A percentile compares a stretch with the other conserved stretches of the same genome.
phyloP scores from a whole-genome alignment of 371 early-diverging fungal species.

The Rhizopus delemar region DNA sequence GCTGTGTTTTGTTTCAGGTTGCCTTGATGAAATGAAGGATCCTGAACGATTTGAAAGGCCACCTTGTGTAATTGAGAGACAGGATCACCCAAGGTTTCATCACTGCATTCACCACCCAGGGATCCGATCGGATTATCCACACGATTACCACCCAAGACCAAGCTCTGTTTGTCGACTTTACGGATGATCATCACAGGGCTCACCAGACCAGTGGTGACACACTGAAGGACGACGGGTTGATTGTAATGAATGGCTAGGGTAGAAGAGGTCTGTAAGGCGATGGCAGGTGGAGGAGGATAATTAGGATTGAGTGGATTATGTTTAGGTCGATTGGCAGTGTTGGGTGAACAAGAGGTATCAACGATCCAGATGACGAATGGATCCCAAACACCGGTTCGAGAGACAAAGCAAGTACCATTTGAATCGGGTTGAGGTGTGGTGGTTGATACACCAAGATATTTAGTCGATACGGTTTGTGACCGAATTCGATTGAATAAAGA shows the following conservation, averaged over 20 bases:
- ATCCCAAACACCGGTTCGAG: slow-evolving; percentile 81
- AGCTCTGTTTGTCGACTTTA: slow-evolving; percentile 80
- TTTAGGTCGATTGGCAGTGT: slow-evolving; percentile 31
- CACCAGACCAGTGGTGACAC: slow-evolving; percentile 79
- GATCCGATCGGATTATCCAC: slow-evolving; percentile 48
- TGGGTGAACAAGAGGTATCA: slow-evolving; percentile 55
- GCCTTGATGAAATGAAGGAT: slow-evolving; percentile 24
- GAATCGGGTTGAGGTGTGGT: slow-evolving; percentile 13
- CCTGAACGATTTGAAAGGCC: slow-evolving; percentile 78
- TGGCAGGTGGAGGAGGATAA: slow-evolving; percentile 69
- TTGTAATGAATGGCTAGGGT: slow-evolving; percentile 83
- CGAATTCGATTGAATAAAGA: slow-evolving; percentile 84
- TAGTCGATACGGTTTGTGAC: slow-evolving; percentile 89
- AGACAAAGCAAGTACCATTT: slow-evolving; percentile 72
- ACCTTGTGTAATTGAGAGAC: slow-evolving; percentile 92
- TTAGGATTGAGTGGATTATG: slow-evolving; percentile 25
- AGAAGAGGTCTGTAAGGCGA: slow-evolving; percentile 66
- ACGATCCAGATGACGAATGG: slow-evolving; percentile 88
- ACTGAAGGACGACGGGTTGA: slow-evolving; percentile 82
- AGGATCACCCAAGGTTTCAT: slow-evolving; percentile 60
- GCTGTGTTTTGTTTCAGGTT: slow-evolving; percentile 34
- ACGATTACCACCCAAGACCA: slow-evolving; percentile 67
- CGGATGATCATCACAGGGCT: slow-evolving; percentile 84
- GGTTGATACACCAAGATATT: slow-evolving; percentile 71
- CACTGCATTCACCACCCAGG: slow-evolving; percentile 48